These are phyloP conservation scores for Hamamelis virginiana DNA, from an alignment of 164 flowering plant genomes.

Conservation along the genomic window DNA sequence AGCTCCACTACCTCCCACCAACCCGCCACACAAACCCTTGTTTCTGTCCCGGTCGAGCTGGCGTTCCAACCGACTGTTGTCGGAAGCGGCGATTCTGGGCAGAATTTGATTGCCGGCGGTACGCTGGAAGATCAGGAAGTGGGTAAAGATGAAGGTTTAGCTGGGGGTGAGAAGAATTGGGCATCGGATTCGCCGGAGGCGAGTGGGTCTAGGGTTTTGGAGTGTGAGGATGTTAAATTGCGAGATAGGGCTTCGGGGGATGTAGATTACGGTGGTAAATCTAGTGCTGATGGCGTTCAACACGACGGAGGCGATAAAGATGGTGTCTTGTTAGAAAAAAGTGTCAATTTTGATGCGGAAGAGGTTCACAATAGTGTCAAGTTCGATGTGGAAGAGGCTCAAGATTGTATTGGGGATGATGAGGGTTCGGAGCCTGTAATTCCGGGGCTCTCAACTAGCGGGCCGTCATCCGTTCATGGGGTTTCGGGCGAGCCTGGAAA, in stretches of 20 bases:
- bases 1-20: conserved; percentile 5
- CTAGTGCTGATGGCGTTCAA: conserved; percentile 9
- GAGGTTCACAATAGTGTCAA: conserved; percentile 21
- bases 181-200: not conserved
- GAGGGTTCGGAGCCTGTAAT: conserved; percentile 43
- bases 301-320: conserved; percentile 23
- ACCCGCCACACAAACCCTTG: conserved; percentile 14
- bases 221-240: conserved; percentile 11
- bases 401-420: conserved; percentile 22
- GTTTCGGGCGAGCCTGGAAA: conserved; percentile 7
- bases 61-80: not conserved
- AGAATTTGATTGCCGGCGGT: not conserved
- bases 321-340: conserved; percentile 17
- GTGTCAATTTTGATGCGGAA: conserved; percentile 9
- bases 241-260: conserved; percentile 24
- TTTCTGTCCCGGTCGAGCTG: not conserved
- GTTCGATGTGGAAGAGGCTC: conserved; percentile 34
- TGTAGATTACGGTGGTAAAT: conserved; percentile 4
- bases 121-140: not conserved
- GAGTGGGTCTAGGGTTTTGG: conserved; percentile 20
- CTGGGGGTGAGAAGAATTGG: conserved; percentile 6
- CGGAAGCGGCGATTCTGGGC: not conserved
- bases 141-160: conserved; percentile 3
- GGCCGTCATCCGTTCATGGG: conserved; percentile 16
- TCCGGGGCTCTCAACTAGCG: conserved; percentile 50